phyloP scores from a whole-genome alignment of 1,284 basidiomycete genomes.

The Porogramme epimiltina region DNA sequence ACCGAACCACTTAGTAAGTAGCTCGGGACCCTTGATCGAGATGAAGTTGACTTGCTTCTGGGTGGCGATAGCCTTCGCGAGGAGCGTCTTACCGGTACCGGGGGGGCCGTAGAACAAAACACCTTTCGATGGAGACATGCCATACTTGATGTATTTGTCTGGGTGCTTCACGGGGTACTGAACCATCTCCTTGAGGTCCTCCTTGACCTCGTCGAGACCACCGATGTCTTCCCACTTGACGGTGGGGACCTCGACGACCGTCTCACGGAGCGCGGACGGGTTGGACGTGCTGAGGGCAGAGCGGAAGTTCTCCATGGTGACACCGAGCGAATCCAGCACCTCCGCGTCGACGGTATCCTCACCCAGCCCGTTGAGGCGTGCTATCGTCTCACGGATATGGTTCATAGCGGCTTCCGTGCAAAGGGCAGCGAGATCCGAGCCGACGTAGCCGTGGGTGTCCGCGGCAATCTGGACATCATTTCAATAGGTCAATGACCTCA shows the following conservation, averaged over 20 bases:
- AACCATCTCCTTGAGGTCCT: constrained; percentile 98
- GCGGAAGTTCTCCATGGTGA: constrained; percentile 99
- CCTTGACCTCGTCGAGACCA: constrained; percentile 99
- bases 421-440: constrained; percentile 95
- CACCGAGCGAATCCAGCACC: constrained; percentile 93
- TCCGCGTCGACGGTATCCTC: constrained; percentile 97
- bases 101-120: constrained; percentile 97
- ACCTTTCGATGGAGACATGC: constrained; percentile 99
- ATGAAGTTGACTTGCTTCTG: constrained; percentile 99
- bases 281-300: constrained; percentile 94
- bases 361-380: constrained; percentile 89
- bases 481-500: background rate
- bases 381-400: constrained; percentile 98
- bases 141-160: constrained; percentile 99
- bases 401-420: constrained; percentile 99
- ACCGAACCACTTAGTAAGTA: constrained; percentile 99
- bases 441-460: constrained; percentile 99
- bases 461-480: constrained; percentile 77
- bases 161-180: constrained; percentile 99
- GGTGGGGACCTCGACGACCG: constrained; percentile 94
- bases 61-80: constrained; percentile 98
- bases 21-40: constrained; percentile 95
- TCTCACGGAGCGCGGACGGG: constrained; percentile 96
- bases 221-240: constrained; percentile 99
- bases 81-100: constrained; percentile 94